These are phyloP conservation scores for Aspergillus eucalypticola DNA, from an alignment of 2,329 filamentous ascomycete species.

Conservation along the genomic window DNA sequence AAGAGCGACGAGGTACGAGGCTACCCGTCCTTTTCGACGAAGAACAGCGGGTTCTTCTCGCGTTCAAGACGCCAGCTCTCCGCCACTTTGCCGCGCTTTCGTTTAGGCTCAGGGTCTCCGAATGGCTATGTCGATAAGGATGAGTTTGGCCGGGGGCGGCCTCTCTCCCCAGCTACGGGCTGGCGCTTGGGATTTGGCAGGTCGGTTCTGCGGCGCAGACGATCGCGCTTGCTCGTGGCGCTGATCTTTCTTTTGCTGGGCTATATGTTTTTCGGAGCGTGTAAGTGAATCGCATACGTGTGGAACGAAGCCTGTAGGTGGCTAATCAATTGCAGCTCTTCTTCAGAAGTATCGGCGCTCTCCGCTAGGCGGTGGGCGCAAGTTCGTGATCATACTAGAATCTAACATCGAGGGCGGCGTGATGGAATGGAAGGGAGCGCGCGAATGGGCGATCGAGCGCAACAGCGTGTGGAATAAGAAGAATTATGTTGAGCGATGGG, in stretches of 20 bases:
- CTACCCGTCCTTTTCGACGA: conserved; percentile 76
- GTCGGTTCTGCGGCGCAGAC: conserved; percentile 64
- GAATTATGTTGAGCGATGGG: conserved; percentile 82
- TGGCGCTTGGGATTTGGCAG: conserved; percentile 39
- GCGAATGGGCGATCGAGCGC: conserved; percentile 97
- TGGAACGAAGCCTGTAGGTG: conserved; percentile 1
- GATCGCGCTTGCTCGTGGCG: conserved; percentile 62
- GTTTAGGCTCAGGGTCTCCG: conserved; percentile 42
- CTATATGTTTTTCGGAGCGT: conserved; percentile 68
- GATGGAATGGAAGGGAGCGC: conserved; percentile 97
- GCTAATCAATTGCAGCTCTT: conserved; percentile 53
- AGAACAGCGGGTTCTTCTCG: conserved; percentile 83
- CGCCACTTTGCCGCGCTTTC: conserved; percentile 74
- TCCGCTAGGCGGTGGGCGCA: conserved; percentile 78
- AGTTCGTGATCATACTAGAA: conserved; percentile 88
- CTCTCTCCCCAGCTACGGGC: conserved; percentile 37
- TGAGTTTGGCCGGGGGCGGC: conserved; percentile 60
- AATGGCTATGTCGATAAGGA: conserved; percentile 68
- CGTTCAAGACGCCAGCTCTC: conserved; percentile 81
- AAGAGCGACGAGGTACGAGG: conserved; percentile 72
- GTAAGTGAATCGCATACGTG: conserved; percentile 54
- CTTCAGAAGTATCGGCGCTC: conserved; percentile 68
- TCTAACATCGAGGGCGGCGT: conserved; percentile 95
- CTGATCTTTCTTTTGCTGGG: conserved; percentile 62
- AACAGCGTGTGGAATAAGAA: conserved; percentile 96